Evolutionary conservation across 441 rosid species (phyloP).

Genomic region (Gossypium trilobum): DNA sequence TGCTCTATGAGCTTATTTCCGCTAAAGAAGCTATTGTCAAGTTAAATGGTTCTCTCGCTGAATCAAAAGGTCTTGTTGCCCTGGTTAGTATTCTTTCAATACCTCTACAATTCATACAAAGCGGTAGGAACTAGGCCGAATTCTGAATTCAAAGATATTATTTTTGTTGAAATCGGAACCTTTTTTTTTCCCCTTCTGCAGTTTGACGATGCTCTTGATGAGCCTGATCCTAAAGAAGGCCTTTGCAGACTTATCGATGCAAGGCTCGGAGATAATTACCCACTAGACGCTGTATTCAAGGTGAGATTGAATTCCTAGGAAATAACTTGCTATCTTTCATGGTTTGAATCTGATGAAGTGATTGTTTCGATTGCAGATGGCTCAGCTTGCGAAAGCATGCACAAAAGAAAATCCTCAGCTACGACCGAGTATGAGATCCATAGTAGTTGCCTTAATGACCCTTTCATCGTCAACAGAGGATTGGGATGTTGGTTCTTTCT

Average conservation of each 20-base stretch:
- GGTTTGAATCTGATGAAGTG: slow-evolving; percentile 4
- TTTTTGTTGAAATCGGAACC: neutral
- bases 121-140: neutral
- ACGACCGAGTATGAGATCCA: slow-evolving; percentile 77
- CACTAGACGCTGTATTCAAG: slow-evolving; percentile 61
- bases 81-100: slow-evolving; percentile 45
- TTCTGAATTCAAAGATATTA: neutral
- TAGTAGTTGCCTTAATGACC: slow-evolving; percentile 76
- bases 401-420: slow-evolving; percentile 69
- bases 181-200: slow-evolving; percentile 17
- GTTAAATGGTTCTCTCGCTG: slow-evolving; percentile 34
- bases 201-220: slow-evolving; percentile 69
- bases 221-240: slow-evolving; percentile 50
- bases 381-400: slow-evolving; percentile 77
- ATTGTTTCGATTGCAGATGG: slow-evolving; percentile 41
- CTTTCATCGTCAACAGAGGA: slow-evolving; percentile 74
- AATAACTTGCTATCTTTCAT: neutral
- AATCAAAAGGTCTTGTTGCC: slow-evolving; percentile 76
- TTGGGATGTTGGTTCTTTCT: slow-evolving; percentile 75
- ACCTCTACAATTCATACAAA: neutral
- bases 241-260: slow-evolving; percentile 55
- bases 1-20: slow-evolving; percentile 84
- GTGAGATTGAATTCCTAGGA: slow-evolving; percentile 25
- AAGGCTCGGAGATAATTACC: slow-evolving; percentile 64
- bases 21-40: slow-evolving; percentile 82